A percentile compares a stretch with the other conserved stretches of the same genome.
Conservation (phyloP, 768 basidiomycete genomes). For the Russula compacta region DNA sequence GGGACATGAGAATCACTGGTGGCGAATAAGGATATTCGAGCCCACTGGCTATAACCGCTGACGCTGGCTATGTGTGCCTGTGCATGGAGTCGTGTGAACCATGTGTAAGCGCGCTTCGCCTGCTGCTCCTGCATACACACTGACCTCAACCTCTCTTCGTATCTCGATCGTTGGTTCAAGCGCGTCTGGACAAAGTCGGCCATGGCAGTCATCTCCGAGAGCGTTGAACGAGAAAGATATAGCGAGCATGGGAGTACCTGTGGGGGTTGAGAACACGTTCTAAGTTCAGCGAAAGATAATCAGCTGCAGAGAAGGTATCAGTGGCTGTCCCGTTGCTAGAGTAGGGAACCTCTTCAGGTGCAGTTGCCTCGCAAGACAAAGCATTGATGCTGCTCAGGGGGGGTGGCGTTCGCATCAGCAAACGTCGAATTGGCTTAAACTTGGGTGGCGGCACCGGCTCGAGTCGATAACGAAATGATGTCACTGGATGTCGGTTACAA, state of each 20-base stretch:
- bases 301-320: slow-evolving; percentile 33
- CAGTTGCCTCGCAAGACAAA: not conserved
- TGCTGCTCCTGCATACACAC: slow-evolving; percentile 35
- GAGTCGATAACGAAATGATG: no score
- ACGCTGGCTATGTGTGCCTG: slow-evolving; percentile 48
- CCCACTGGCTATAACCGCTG: slow-evolving; percentile 57
- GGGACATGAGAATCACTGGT: slow-evolving; percentile 67
- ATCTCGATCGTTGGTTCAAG: slow-evolving; percentile 55
- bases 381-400: no score
- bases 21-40: slow-evolving; percentile 41
- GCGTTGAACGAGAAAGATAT: slow-evolving; percentile 74
- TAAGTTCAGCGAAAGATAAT: slow-evolving; percentile 75
- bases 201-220: slow-evolving; percentile 70
- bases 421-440: no score
- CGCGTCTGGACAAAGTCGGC: slow-evolving; percentile 57
- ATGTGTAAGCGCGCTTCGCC: slow-evolving; percentile 47
- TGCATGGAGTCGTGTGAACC: slow-evolving; percentile 40
- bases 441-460: no score
- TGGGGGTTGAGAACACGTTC: slow-evolving; percentile 53
- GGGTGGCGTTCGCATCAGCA: no score
- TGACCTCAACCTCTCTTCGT: slow-evolving; percentile 60
- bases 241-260: slow-evolving; percentile 61
- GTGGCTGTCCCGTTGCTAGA: not conserved
- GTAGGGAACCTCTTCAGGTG: not conserved
- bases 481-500: no score